Conservation (phyloP, 352 stramenopile species). For the Discostella stelligera region DNA sequence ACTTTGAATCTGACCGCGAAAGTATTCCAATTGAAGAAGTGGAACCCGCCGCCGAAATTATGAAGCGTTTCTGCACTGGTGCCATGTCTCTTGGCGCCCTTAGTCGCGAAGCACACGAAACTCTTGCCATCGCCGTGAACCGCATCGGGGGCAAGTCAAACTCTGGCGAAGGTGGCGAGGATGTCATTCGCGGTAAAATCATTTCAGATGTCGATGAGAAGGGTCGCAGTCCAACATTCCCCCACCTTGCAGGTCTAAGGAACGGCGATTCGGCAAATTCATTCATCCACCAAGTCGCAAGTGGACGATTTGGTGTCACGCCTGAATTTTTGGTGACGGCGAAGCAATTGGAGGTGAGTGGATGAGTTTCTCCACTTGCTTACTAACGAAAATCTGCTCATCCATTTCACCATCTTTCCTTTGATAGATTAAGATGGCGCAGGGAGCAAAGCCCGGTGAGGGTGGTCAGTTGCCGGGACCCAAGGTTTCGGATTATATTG, state of each 20-base stretch:
- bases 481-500: slow-evolving; percentile 87
- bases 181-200: slow-evolving; percentile 66
- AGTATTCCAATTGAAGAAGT: slow-evolving; percentile 84
- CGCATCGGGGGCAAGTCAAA: slow-evolving; percentile 87
- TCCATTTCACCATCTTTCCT: too few species aligned
- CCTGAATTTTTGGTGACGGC: slow-evolving; percentile 86
- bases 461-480: slow-evolving; percentile 85
- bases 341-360: slow-evolving; percentile 78
- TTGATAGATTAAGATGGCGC: slow-evolving; percentile 85
- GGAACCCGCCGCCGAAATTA: slow-evolving; percentile 83
- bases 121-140: slow-evolving; percentile 87
- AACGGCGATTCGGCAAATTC: slow-evolving; percentile 86
- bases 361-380: too few species aligned
- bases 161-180: slow-evolving; percentile 84
- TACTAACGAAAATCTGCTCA: too few species aligned
- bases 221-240: slow-evolving; percentile 78
- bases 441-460: slow-evolving; percentile 88
- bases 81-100: slow-evolving; percentile 87
- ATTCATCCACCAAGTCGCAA: slow-evolving; percentile 87
- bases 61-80: slow-evolving; percentile 86
- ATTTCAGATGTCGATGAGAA: slow-evolving; percentile 79
- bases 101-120: slow-evolving; percentile 86
- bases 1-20: slow-evolving; percentile 81
- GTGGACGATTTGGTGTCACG: slow-evolving; percentile 86
- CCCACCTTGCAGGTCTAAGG: slow-evolving; percentile 82